Base-by-base conservation (phyloP, 441 rosid genomes). In the Populus hybrid region DNA sequence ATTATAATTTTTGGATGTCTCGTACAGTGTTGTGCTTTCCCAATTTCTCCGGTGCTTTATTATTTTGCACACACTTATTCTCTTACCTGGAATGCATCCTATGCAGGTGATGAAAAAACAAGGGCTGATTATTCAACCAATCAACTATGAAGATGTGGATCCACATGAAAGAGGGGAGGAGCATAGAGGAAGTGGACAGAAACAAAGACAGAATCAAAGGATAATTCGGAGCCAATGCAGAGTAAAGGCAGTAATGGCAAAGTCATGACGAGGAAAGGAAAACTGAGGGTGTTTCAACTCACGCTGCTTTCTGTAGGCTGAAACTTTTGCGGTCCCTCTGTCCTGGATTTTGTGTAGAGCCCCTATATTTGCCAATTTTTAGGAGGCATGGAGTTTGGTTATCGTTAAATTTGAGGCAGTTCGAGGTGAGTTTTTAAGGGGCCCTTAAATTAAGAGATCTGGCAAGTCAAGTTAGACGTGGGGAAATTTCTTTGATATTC, bases 111-210 rank as follows among this genome's bases (percentile, higher is more conserved):
- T 88, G 87, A 93, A 92, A 84, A 95, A 78, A 75, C 61, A 93
- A 20, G 98, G 98, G 45, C 82, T 86, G 66, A 92, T 88, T 33
- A 94, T 93, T 78, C 89, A 92, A 81, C 99, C 98, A 5, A 84
- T 95, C 50, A 88, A 82, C 79, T 90, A 81, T 64, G 87, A 88
- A 88, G 92, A 90, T 74, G 86, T 88, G 80, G 87, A 89, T 83
- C 86, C 88, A 18, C 86, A 87, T 65, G 89, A 86, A 50, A 88
- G 84, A 69, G 76, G 26, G 2, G 86, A 82, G 77, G 87, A 85
- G 10, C 83, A 80, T 53, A 81, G 79, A 63, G 64, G 73, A 61
- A 74, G 77, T 35, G 76, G 83, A 72, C 83, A 80, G 68, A 86
- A 83, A 64, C 82, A 77, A 31, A 71, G 75, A 67, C 72, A 18